Evolutionary conservation across 768 basidiomycete species (phyloP), one percentile per base, ranked within the genome.

Genomic region (Pholiota microspora): DNA sequence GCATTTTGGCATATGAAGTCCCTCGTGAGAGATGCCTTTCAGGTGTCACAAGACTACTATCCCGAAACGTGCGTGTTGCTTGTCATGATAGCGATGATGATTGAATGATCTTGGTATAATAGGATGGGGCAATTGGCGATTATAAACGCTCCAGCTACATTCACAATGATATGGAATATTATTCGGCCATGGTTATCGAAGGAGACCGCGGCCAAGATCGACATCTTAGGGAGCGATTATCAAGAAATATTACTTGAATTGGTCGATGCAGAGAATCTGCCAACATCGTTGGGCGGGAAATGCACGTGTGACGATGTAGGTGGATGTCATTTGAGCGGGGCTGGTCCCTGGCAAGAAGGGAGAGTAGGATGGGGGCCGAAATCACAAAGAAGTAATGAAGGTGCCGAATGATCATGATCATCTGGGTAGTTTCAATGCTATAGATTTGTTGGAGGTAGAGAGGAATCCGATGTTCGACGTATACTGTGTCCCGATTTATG

Each of bases 1-100:
- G 82, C 88, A 59, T 91, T 89, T 62, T 91, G 88, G 88, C 82
- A 88, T 61, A 83, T 88, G 73, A 88, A 85, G 64, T 71, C 76
- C 40, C 72, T 89, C n/a, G 78, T 77, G 21, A 75, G 81, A 46
- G 71, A 67, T 47, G 81, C 84, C 6, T 87, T 90, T 66, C 86
- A 89, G 59, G 74, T 90, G 52, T 89, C 87, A 1, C 88, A 90
- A 67, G 86, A 88, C 60, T 90, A 87, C 68, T 90, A 78, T 58
- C 88, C 88, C 1, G 88, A 91, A 65, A 84, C 85, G 87, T 89
- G 51, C 36, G 61, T 59, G 10, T 15, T 47, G 1, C 6, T 48
- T 31, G 4, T 24, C 42, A 45, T 40, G n/a, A 8, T 9, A 25
- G 16, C 29, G 55, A 21, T 40, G 10, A 54, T 36, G 35, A n/a